These are phyloP conservation scores for Colletotrichum agaves DNA, from an alignment of 2,329 filamentous ascomycete genomes.

Conservation along the genomic window DNA sequence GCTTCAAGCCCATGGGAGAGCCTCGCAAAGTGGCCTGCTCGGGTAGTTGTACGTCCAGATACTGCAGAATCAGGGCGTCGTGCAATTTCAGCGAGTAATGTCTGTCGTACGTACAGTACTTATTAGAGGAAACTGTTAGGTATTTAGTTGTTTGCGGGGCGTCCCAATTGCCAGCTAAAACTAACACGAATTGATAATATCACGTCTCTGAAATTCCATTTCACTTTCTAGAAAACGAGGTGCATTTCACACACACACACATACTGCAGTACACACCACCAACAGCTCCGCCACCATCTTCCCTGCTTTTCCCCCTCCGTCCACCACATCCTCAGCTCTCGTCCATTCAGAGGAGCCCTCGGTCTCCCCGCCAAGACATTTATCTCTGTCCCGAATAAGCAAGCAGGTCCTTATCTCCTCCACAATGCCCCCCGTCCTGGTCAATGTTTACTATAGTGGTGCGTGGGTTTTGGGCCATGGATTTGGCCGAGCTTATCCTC, in stretches of 20 bases:
- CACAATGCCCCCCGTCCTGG: slow-evolving; percentile 17
- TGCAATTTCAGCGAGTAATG: not conserved
- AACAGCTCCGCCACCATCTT: slow-evolving; percentile 26
- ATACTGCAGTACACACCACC: too few species aligned
- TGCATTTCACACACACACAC: too few species aligned
- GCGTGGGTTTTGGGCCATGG: slow-evolving; percentile 18
- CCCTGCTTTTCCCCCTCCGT: slow-evolving; percentile 15
- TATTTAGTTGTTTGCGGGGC: slow-evolving; percentile 7
- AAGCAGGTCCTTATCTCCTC: slow-evolving; percentile 38
- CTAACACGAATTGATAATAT: slow-evolving; percentile 30
- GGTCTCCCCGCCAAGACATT: slow-evolving; percentile 36
- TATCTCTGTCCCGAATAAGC: slow-evolving; percentile 37
- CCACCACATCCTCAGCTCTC: slow-evolving; percentile 1
- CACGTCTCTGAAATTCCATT: slow-evolving; percentile 14
- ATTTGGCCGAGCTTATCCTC: slow-evolving; percentile 33
- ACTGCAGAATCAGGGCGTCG: not conserved
- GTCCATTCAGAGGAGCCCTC: slow-evolving; percentile 19
- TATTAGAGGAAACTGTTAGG: slow-evolving; percentile 32
- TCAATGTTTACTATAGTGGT: not conserved
- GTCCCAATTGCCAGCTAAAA: slow-evolving; percentile 17
- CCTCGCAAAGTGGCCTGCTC: not conserved
- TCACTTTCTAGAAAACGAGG: slow-evolving; percentile 32
- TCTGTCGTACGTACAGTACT: slow-evolving; percentile 24
- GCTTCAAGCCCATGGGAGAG: not conserved
- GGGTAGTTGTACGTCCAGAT: not conserved